These are phyloP conservation scores for Solanum chacoense DNA, from an alignment of 305 asterid species.

Conservation along the genomic window DNA sequence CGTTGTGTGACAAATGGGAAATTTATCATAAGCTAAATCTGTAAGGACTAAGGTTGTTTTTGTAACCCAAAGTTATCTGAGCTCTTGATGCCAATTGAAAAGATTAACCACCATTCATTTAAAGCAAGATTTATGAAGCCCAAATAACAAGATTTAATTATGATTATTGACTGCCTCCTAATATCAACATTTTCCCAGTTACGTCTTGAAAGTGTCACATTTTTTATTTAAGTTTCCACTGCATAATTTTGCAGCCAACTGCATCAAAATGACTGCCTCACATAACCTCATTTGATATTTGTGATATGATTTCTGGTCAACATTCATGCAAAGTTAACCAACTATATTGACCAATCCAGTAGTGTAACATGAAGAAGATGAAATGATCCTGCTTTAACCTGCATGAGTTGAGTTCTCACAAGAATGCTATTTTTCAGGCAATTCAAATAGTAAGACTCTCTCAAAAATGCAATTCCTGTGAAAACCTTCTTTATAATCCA, in stretches of 20 bases:
- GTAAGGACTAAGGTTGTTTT: background rate
- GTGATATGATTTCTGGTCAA: background rate
- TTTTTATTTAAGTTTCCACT: background rate
- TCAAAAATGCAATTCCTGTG: constrained; percentile 17
- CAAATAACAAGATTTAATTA: background rate
- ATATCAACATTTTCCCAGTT: background rate
- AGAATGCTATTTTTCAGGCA: constrained; percentile 18
- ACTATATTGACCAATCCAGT: background rate
- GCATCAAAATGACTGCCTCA: background rate
- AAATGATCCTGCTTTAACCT: background rate
- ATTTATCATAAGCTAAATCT: background rate
- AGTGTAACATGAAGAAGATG: background rate
- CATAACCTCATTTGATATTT: background rate
- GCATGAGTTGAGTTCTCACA: background rate
- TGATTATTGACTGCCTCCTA: background rate
- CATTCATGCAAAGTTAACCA: background rate
- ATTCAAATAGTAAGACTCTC: constrained; percentile 7
- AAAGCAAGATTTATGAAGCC: background rate
- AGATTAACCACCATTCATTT: background rate
- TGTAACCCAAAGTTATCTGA: background rate
- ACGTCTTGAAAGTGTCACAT: background rate
- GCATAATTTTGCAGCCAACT: background rate
- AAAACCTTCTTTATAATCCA: background rate
- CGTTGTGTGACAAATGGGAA: background rate
- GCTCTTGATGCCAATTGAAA: background rate